Evolutionary conservation across 352 stramenopile species (phyloP), one percentile per base, ranked within the genome.

Genomic region (Globisporangium megalacanthum): DNA sequence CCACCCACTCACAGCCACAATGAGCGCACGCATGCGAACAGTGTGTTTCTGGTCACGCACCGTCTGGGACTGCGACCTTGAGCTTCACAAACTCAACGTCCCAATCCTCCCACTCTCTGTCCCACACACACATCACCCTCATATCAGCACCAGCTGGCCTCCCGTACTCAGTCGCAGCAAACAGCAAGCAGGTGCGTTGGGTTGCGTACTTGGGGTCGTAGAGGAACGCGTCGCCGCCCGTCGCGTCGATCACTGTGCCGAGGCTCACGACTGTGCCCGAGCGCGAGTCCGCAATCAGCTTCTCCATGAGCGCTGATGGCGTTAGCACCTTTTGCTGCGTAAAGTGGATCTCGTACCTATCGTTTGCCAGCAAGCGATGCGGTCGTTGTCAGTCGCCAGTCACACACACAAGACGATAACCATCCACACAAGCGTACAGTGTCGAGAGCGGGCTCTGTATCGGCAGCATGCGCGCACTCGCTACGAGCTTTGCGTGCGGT

Each of bases 101-200:
- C 85, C 85, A 95, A 56, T 95, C 85, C 25, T 92, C 76, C 85
- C 85, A 95, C 65, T 95, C 85, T 53, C 85, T 94, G 42, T 22
- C 52, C 25, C 55, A 6, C 20, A 48, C 47, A 33, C 22, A 54
- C 3, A 29, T 29, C 25, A 29, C 25, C 25, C 25, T 29, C 49
- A 11, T 15, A 11, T 20, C 14, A 20, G 15, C 41, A 20, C n/a
- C 14, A 46, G 15, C 14, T 10, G 6, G 15, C 8, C 15, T 15
- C 39, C n/a, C n/a, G 39, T 45, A 17, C 14, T 17, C 39, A 45
- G 57, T 13, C 35, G 10, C 13, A 11, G 7, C 14, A 46, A 4
- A 10, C 33, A 37, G 33, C 35, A 8, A 39, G 35, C 35, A 39
- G 10, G 35, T 13, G 35, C 7, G 51, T 13, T 45, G 4, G 1